phyloP scores from a whole-genome alignment of 2,329 filamentous ascomycete species.

The Neofusicoccum ribis region DNA sequence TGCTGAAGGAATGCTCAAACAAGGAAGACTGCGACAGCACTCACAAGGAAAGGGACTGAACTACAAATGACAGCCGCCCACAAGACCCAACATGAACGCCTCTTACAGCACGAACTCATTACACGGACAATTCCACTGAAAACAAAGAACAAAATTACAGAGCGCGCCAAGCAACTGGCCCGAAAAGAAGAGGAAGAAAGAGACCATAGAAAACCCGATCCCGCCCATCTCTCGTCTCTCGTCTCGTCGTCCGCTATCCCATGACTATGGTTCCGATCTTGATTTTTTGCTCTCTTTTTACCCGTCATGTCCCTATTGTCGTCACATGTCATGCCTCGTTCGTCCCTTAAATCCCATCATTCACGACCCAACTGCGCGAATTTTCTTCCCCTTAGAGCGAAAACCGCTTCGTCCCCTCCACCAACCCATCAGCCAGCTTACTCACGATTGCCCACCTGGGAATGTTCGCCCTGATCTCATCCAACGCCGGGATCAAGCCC shows the following conservation, averaged over 20 bases:
- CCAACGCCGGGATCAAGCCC: slow-evolving; percentile 76
- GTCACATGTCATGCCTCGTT: background rate
- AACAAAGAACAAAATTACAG: too few relatives aligned
- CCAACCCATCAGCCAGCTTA: slow-evolving; percentile 75
- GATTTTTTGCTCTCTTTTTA: background rate
- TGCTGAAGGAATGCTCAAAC: background rate
- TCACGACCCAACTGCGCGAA: background rate
- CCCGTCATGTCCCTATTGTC: background rate
- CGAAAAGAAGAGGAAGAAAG: background rate
- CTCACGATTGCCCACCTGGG: slow-evolving; percentile 78
- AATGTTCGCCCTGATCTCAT: slow-evolving; percentile 73
- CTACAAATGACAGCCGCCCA: background rate
- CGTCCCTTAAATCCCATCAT: background rate
- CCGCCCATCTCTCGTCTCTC: background rate
- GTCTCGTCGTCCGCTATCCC: background rate
- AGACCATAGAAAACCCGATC: background rate
- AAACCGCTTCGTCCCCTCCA: slow-evolving; percentile 76
- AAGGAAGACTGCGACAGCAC: background rate
- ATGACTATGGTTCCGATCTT: background rate
- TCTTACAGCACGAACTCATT: background rate
- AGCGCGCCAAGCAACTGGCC: background rate
- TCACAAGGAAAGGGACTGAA: background rate
- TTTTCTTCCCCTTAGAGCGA: slow-evolving; percentile 44
- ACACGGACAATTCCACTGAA: background rate
- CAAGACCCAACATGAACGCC: background rate